Conservation (phyloP, 176 grass and related monocot species). For the Melocanna baccifera region DNA sequence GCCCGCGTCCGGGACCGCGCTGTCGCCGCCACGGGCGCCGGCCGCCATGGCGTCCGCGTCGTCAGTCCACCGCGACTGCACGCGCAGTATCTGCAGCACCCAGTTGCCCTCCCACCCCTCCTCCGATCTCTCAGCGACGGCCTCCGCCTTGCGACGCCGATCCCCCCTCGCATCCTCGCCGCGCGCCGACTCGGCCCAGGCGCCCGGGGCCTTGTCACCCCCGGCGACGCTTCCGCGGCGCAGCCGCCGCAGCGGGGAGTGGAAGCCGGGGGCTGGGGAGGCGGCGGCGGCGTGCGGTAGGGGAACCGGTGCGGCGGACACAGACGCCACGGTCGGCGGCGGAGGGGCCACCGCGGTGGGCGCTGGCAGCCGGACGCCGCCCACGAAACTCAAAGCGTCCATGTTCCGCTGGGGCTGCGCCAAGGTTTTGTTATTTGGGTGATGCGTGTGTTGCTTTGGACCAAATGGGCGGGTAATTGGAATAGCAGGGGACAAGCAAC, state of each 20-base stretch:
- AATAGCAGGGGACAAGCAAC: neutral
- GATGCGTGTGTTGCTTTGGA: neutral
- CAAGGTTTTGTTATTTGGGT: neutral
- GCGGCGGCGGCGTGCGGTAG: neutral
- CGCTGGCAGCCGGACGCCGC: constrained; percentile 9
- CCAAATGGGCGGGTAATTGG: no score
- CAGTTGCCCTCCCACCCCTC: constrained; percentile 46
- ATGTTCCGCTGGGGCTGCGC: constrained; percentile 1
- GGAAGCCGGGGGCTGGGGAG: neutral
- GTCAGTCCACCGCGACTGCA: constrained; percentile 53
- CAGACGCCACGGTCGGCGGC: neutral
- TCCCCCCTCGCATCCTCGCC: constrained; percentile 17
- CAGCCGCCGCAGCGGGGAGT: constrained; percentile 18
- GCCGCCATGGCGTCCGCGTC: constrained; percentile 33
- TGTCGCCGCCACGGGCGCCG: neutral
- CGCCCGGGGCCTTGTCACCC: neutral
- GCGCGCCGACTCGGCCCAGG: neutral
- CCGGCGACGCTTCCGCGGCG: constrained; percentile 2
- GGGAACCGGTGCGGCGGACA: neutral
- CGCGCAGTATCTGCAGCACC: constrained; percentile 83
- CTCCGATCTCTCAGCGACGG: neutral
- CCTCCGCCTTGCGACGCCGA: neutral
- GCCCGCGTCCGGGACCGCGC: neutral
- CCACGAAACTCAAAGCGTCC: constrained; percentile 58
- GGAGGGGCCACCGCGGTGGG: neutral